Evolutionary conservation across 2,329 filamentous ascomycete species (phyloP), one percentile per base, ranked within the genome.

Genomic region (Hymenoscyphus albidus): DNA sequence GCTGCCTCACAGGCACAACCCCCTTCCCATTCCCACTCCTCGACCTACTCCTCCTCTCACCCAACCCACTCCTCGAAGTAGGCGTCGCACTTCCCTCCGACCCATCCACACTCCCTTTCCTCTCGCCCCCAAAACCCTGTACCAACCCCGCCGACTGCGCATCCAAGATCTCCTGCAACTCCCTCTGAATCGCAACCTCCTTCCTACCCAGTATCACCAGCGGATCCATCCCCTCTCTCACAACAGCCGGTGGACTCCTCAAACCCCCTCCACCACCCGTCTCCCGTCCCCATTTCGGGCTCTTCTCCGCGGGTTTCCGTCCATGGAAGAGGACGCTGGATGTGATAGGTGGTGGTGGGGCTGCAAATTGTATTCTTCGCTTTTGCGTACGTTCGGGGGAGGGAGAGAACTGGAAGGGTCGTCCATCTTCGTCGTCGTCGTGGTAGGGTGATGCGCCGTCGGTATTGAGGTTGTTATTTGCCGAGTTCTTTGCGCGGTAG

Each of bases 1-100:
- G 86, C 68, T 88, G 86, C 35, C 82, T 82, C 44, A 87, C 83
- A 1, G 86, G 87, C n/a, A 87, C 80, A 57, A 88, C 78, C n/a
- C 70, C 72, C 42, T 48, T 48, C 35, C 42, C 57, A 39, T 65
- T 42, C 35, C 64, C 51, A 22, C 62, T 38, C 44, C 62, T 58
- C 14, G 42, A 66, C 4, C 54, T n/a, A 73, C 64, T 69, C 31
- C 63, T 66, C 22, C 63, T 61, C 31, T 51, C 39, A 55, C 63
- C 59, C 5, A 64, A 55, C 42, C 68, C 10, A 66, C 62, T 62
- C 42, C 66, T 62, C 7, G 62, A 64, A 67, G 72, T 74, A 31
- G 73, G 73, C 38, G 73, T 75, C 38, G 69, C 72, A 61, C 70
- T 75, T 54, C 74, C 73, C 62, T 79, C 81, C 22, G 79, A 81